These are phyloP conservation scores for Haberlea rhodopensis DNA, from an alignment of 257 asterid genomes.

Conservation along the genomic window DNA sequence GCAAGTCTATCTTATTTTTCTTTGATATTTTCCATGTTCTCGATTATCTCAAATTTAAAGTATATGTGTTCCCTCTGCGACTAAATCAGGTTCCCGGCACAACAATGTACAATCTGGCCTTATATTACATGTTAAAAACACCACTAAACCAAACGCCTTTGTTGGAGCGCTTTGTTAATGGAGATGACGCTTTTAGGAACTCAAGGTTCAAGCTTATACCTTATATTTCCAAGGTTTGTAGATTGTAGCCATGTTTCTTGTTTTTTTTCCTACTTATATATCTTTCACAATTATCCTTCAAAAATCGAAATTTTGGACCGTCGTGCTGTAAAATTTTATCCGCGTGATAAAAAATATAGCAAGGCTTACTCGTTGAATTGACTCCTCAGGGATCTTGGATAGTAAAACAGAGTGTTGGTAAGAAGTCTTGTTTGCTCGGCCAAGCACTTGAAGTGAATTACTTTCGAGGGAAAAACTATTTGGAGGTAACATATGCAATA, in stretches of 20 bases:
- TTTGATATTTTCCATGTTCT: slow-evolving; percentile 1
- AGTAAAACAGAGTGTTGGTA: slow-evolving; percentile 93
- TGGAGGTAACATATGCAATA: slow-evolving; percentile 62
- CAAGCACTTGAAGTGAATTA: slow-evolving; percentile 80
- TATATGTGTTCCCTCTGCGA: slow-evolving; percentile 1
- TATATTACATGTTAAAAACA: slow-evolving; percentile 63
- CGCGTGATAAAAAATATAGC: background rate
- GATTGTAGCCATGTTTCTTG: background rate
- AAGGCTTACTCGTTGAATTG: background rate
- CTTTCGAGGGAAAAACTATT: slow-evolving; percentile 80
- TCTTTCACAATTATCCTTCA: background rate
- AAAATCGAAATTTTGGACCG: background rate
- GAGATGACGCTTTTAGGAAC: slow-evolving; percentile 77
- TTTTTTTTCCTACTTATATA: too few relatives aligned
- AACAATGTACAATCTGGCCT: slow-evolving; percentile 51
- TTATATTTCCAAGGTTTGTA: slow-evolving; percentile 67
- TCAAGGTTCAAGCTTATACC: slow-evolving; percentile 92
- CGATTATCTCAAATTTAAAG: background rate
- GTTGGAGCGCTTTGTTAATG: slow-evolving; percentile 69
- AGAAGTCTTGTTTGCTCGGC: slow-evolving; percentile 82
- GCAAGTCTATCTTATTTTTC: slow-evolving; percentile 26
- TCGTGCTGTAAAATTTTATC: background rate
- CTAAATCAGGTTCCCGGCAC: slow-evolving; percentile 68
- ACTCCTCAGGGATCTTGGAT: slow-evolving; percentile 89
- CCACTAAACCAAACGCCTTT: slow-evolving; percentile 68